Conservation (phyloP, 1,284 basidiomycete species). For the Puccinia hordei region DNA sequence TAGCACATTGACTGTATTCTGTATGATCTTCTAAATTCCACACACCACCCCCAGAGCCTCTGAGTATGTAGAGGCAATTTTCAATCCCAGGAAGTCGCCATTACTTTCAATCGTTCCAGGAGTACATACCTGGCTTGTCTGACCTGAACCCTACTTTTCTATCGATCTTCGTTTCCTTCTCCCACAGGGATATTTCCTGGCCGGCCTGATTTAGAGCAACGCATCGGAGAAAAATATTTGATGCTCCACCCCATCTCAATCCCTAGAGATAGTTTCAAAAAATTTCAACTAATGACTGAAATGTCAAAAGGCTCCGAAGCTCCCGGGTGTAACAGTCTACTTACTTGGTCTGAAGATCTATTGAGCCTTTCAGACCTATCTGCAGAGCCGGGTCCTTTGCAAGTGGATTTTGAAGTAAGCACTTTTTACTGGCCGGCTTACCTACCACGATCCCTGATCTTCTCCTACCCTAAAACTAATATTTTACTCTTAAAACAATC, state of each 20-base stretch:
- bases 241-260: neutral
- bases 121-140: conserved; percentile 16
- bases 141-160: neutral
- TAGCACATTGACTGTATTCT: conserved; percentile 20
- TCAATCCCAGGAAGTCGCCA: conserved; percentile 20
- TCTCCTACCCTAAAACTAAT: neutral
- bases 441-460: neutral
- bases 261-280: neutral
- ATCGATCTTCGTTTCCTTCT: conserved; percentile 9
- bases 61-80: conserved; percentile 1
- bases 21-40: conserved; percentile 20
- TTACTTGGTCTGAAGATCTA: conserved; percentile 23
- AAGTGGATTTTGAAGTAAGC: conserved; percentile 25
- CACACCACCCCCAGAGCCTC: conserved; percentile 14
- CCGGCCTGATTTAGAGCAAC: neutral
- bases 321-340: neutral
- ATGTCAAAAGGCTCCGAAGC: conserved; percentile 9
- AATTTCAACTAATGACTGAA: conserved; percentile 8
- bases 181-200: neutral
- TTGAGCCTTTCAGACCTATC: conserved; percentile 15
- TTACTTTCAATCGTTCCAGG: conserved; percentile 22
- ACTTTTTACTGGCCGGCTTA: neutral
- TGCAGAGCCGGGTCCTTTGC: neutral
- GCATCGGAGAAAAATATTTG: neutral
- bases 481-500: neutral